A percentile compares a stretch with the other conserved stretches of the same genome.
phyloP scores from a whole-genome alignment of 192 early-diverging fungal genomes.

The Neocallimastix lanati region DNA sequence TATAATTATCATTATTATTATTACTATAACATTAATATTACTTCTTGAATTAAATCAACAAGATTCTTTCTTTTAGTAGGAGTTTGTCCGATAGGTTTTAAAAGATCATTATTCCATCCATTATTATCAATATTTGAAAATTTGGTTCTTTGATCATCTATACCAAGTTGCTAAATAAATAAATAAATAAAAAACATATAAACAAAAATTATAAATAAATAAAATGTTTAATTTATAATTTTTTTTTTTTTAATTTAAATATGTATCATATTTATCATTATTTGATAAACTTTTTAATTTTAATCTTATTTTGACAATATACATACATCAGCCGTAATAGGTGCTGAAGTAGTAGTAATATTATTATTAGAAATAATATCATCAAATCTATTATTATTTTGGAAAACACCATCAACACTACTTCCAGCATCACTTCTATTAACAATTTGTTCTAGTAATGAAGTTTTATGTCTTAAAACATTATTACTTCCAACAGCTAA shows the following conservation, averaged over 20 bases:
- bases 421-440: not conserved
- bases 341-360: not conserved
- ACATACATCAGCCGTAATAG: not conserved
- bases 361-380: not conserved
- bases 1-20: too few relatives aligned
- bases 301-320: too few relatives aligned
- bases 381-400: not conserved
- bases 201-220: too few relatives aligned
- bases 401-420: constrained; percentile 1
- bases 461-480: not conserved
- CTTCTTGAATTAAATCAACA: constrained; percentile 13
- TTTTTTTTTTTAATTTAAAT: too few relatives aligned
- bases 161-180: constrained; percentile 10
- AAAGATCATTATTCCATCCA: not conserved
- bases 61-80: constrained; percentile 14
- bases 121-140: not conserved
- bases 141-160: constrained; percentile 3
- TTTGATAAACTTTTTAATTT: too few relatives aligned
- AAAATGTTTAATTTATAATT: too few relatives aligned
- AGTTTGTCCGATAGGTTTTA: not conserved
- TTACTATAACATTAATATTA: too few relatives aligned
- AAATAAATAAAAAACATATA: too few relatives aligned
- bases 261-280: too few relatives aligned
- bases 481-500: not conserved
- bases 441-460: not conserved